A percentile compares a stretch with the other conserved stretches of the same genome.
Conservation (phyloP, 2,329 filamentous ascomycete genomes). For the Cercospora zeina region DNA sequence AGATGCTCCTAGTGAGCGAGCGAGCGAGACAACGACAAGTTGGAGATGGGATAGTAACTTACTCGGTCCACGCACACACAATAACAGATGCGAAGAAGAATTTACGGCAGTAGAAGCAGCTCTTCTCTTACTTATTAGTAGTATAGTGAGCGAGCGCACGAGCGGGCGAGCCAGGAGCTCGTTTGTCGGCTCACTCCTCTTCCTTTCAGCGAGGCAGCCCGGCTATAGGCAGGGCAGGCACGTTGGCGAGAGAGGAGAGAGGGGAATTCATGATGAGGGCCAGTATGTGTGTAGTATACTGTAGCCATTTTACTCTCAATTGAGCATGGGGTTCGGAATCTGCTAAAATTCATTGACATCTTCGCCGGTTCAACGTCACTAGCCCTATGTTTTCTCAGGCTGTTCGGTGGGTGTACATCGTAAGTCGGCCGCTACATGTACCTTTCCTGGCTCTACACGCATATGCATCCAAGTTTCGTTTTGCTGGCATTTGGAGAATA, state of each 20-base stretch:
- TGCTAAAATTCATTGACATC: too few relatives aligned
- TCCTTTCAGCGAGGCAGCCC: background rate
- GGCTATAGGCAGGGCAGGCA: too few relatives aligned
- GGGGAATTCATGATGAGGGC: background rate
- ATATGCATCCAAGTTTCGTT: too few relatives aligned
- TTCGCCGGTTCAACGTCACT: too few relatives aligned
- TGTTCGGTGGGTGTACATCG: too few relatives aligned
- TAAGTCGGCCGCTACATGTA: too few relatives aligned
- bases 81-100: background rate
- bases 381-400: too few relatives aligned
- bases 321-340: background rate
- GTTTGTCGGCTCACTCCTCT: background rate
- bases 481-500: too few relatives aligned
- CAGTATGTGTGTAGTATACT: background rate
- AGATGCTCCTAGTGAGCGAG: background rate
- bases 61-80: background rate
- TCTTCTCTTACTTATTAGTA: constrained; percentile 2
- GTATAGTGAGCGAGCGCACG: background rate
- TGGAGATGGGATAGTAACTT: too few relatives aligned
- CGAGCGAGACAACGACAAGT: background rate
- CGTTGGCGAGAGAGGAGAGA: background rate
- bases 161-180: constrained; percentile 11
- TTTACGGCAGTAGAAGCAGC: constrained; percentile 17
- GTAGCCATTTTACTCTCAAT: background rate
- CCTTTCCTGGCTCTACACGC: too few relatives aligned